Evolutionary conservation across 2,329 filamentous ascomycete genomes (phyloP).

Genomic region (Beauveria sp.): DNA sequence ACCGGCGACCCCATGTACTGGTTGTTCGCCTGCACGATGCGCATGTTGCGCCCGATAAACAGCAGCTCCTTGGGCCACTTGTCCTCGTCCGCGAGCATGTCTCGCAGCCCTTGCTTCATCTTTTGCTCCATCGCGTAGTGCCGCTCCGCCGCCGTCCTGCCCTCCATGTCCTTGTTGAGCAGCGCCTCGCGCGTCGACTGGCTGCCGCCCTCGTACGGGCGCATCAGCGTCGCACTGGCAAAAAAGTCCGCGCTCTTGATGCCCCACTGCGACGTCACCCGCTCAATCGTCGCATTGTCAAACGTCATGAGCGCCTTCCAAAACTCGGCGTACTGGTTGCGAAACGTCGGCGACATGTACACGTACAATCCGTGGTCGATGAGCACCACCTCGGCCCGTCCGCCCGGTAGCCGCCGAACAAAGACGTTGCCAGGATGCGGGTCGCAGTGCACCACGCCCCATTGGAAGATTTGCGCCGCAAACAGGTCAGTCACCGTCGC

Average conservation of each 20-base stretch:
- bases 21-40: slow-evolving; percentile 90
- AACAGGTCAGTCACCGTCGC: slow-evolving; percentile 94
- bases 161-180: slow-evolving; percentile 49
- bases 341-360: slow-evolving; percentile 75
- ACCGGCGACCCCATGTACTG: slow-evolving; percentile 84
- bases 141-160: slow-evolving; percentile 57
- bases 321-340: slow-evolving; percentile 78
- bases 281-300: slow-evolving; percentile 71
- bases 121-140: slow-evolving; percentile 84
- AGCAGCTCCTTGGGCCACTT: slow-evolving; percentile 87
- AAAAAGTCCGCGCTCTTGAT: slow-evolving; percentile 86
- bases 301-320: slow-evolving; percentile 94
- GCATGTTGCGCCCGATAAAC: slow-evolving; percentile 85
- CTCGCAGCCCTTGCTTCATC: slow-evolving; percentile 61
- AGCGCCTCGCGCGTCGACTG: slow-evolving; percentile 55
- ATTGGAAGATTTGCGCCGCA: slow-evolving; percentile 96
- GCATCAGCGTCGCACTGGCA: slow-evolving; percentile 80
- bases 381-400: slow-evolving; percentile 82
- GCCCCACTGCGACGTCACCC: slow-evolving; percentile 75
- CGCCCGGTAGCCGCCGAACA: slow-evolving; percentile 73
- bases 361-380: slow-evolving; percentile 98
- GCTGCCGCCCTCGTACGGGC: slow-evolving; percentile 83
- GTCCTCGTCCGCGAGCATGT: slow-evolving; percentile 73
- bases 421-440: slow-evolving; percentile 98
- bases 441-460: slow-evolving; percentile 92